Evolutionary conservation across 352 stramenopile species (phyloP).

Genomic region (Pilasporangium apinafurcum): DNA sequence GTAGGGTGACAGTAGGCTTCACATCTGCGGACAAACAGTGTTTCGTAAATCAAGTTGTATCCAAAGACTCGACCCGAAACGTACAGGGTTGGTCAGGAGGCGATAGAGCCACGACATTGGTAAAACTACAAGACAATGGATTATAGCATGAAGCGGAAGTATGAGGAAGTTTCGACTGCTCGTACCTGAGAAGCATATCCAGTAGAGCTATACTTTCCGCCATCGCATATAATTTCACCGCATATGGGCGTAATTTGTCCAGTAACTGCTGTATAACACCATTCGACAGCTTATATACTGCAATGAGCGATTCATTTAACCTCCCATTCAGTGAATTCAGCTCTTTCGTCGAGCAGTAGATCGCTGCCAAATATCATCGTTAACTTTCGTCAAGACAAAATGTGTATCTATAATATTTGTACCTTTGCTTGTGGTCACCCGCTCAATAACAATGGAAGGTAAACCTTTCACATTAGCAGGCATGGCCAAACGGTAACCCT

Average conservation of each 20-base stretch:
- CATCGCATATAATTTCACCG: constrained; percentile 78
- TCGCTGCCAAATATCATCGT: constrained; percentile 26
- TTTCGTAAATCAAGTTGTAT: no score
- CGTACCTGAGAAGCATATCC: constrained; percentile 88
- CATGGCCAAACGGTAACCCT: constrained; percentile 70
- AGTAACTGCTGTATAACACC: constrained; percentile 78
- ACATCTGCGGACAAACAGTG: constrained; percentile 29
- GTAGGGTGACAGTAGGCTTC: constrained; percentile 51
- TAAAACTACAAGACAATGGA: constrained; percentile 45
- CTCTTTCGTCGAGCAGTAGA: constrained; percentile 85
- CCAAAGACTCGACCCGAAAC: no score
- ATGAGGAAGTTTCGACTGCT: no score
- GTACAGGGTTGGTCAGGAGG: constrained; percentile 72
- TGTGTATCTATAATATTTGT: background rate
- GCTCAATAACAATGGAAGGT: constrained; percentile 55
- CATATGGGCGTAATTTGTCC: constrained; percentile 65
- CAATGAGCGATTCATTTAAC: constrained; percentile 72
- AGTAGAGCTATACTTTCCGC: constrained; percentile 87
- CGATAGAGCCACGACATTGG: constrained; percentile 78
- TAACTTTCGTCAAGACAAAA: background rate
- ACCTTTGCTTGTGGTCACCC: constrained; percentile 62
- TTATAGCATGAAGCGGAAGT: background rate
- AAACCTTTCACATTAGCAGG: constrained; percentile 49
- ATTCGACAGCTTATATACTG: constrained; percentile 88
- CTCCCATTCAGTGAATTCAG: constrained; percentile 82